Evolutionary conservation across 1,139 yeast species (phyloP).

Genomic region (Hanseniaspora uvarum): DNA sequence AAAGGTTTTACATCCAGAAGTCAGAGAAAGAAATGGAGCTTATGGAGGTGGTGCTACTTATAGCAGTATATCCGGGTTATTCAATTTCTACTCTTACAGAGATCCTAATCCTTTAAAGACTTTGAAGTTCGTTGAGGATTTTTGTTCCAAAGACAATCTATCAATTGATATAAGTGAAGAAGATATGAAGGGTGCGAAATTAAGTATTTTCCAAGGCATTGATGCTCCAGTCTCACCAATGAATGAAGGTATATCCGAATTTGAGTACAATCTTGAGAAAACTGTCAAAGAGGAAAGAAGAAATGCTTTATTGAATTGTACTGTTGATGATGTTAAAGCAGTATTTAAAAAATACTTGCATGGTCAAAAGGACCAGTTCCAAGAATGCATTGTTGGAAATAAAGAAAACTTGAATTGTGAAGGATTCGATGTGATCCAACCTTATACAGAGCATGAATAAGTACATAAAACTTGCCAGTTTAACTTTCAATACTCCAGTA

Average conservation of each 20-base stretch:
- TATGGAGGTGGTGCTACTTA: conserved; percentile 91
- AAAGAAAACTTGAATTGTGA: background rate
- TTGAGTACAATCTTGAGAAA: conserved; percentile 62
- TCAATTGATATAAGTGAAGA: conserved; percentile 37
- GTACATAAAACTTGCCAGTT: background rate
- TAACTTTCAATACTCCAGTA: too few species aligned
- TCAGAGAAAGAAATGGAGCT: conserved; percentile 94
- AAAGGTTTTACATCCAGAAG: conserved; percentile 75
- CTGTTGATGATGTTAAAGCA: conserved; percentile 49
- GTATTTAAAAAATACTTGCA: conserved; percentile 52
- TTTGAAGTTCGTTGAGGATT: conserved; percentile 46
- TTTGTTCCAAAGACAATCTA: conserved; percentile 30
- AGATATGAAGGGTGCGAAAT: conserved; percentile 80
- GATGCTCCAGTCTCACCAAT: conserved; percentile 84
- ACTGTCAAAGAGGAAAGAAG: conserved; percentile 75
- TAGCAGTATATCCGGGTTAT: conserved; percentile 70
- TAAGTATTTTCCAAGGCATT: conserved; percentile 78
- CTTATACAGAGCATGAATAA: background rate
- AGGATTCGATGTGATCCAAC: conserved; percentile 7
- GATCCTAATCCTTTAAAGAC: conserved; percentile 82
- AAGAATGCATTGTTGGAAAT: conserved; percentile 14
- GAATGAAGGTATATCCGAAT: conserved; percentile 59
- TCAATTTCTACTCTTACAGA: conserved; percentile 79
- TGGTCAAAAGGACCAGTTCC: conserved; percentile 1
- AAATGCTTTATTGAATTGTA: conserved; percentile 57